phyloP scores from a whole-genome alignment of 169 alveolate species.

The Plasmodium knowlesi region DNA sequence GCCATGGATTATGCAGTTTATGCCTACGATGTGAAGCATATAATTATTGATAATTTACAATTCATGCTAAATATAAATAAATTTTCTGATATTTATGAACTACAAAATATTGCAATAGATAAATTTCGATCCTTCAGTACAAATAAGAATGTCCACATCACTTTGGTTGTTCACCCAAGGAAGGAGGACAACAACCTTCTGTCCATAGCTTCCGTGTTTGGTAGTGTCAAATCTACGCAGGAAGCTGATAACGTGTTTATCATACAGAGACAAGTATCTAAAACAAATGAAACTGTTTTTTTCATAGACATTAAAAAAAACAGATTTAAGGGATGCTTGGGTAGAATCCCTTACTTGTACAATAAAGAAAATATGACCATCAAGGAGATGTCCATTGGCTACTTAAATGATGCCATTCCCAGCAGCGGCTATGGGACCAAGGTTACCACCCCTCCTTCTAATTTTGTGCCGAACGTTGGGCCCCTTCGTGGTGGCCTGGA shows the following conservation, averaged over 20 bases:
- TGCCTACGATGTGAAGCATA: constrained; percentile 93
- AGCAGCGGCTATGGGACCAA: not conserved
- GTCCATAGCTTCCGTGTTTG: constrained; percentile 93
- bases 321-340: constrained; percentile 94
- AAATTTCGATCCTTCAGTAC: constrained; percentile 92
- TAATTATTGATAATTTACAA: constrained; percentile 94
- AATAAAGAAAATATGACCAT: constrained; percentile 77
- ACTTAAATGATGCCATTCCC: constrained; percentile 23
- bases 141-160: constrained; percentile 91
- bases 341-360: constrained; percentile 83
- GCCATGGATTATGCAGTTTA: constrained; percentile 96
- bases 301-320: constrained; percentile 92
- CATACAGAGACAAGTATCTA: constrained; percentile 88
- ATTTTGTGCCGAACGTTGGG: not conserved
- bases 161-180: constrained; percentile 96
- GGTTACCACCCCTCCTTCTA: not conserved
- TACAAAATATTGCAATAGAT: constrained; percentile 92
- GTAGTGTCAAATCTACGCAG: constrained; percentile 96
- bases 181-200: constrained; percentile 93
- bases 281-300: constrained; percentile 45
- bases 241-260: constrained; percentile 97
- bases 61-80: constrained; percentile 90
- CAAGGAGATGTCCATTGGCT: constrained; percentile 51
- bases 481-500: not conserved
- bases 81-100: constrained; percentile 89